Evolutionary conservation across 225 moss, liverwort and hornwort species (phyloP).

Genomic region (Thuidium tamariscinum): DNA sequence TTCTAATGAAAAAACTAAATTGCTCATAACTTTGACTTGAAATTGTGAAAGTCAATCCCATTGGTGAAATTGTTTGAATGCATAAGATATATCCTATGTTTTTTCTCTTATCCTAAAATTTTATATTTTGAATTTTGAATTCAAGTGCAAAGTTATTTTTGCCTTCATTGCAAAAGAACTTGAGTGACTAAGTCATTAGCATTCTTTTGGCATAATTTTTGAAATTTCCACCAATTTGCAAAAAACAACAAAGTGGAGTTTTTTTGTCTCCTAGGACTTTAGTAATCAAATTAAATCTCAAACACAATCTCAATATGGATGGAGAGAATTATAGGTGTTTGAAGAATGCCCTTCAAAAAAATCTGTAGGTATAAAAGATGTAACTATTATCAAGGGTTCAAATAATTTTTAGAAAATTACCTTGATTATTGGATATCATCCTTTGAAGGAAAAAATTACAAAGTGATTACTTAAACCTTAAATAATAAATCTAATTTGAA

Average conservation of each 20-base stretch:
- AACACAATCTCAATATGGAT: background rate
- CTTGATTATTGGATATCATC: background rate
- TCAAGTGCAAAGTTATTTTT: background rate
- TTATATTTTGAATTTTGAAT: background rate
- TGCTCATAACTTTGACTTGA: background rate
- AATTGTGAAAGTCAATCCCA: too few species aligned
- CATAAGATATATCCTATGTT: accelerated
- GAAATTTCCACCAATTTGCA: accelerated
- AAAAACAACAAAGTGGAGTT: background rate
- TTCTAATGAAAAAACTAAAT: background rate
- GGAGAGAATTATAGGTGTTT: background rate
- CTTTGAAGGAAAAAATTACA: background rate
- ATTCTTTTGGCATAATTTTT: background rate
- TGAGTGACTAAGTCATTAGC: too few species aligned
- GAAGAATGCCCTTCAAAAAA: background rate
- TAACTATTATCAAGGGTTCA: accelerated
- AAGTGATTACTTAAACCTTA: background rate
- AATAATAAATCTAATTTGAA: accelerated
- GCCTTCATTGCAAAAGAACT: background rate
- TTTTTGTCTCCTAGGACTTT: accelerated
- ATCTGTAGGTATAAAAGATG: accelerated
- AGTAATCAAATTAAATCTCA: background rate
- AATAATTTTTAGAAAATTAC: background rate
- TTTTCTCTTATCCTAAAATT: too few species aligned
- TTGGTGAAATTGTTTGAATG: background rate